These are phyloP conservation scores for Ammopiptanthus mongolicus DNA, from an alignment of 306 rosid species.

Conservation along the genomic window DNA sequence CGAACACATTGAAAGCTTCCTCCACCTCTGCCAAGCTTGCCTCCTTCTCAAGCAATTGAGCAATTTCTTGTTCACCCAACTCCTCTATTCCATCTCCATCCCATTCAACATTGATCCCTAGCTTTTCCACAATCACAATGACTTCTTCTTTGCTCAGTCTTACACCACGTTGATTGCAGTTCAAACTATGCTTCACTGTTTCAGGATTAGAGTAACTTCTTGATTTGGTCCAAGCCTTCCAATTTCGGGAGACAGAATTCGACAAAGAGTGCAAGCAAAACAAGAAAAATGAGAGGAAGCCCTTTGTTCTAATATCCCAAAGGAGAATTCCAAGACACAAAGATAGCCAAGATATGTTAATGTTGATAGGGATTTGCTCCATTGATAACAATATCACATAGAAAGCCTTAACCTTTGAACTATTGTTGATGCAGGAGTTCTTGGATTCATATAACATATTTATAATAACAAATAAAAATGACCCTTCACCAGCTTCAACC, in stretches of 20 bases:
- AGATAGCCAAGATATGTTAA: not conserved
- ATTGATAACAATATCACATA: not conserved
- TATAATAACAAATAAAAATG: not conserved
- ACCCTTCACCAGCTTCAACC: not conserved
- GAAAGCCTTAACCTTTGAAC: not conserved
- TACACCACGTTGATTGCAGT: not conserved
- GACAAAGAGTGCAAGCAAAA: not conserved
- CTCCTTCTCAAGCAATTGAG: constrained; percentile 32
- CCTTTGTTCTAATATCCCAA: not conserved
- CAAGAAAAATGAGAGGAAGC: not conserved
- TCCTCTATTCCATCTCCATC: not conserved
- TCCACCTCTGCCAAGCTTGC: constrained; percentile 39
- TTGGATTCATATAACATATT: not conserved
- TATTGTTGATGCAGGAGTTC: not conserved
- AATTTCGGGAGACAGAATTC: not conserved
- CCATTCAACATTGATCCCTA: constrained; percentile 17
- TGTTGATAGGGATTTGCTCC: not conserved
- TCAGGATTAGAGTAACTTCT: not conserved
- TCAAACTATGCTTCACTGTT: not conserved
- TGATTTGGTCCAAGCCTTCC: not conserved
- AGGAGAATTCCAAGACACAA: not conserved
- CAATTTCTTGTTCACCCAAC: constrained; percentile 24
- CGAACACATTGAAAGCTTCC: constrained; percentile 51
- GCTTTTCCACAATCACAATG: constrained; percentile 26
- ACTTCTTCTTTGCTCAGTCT: constrained; percentile 34